Conservation (phyloP, 371 early-diverging fungal genomes). For the Nematocida ironsii region DNA sequence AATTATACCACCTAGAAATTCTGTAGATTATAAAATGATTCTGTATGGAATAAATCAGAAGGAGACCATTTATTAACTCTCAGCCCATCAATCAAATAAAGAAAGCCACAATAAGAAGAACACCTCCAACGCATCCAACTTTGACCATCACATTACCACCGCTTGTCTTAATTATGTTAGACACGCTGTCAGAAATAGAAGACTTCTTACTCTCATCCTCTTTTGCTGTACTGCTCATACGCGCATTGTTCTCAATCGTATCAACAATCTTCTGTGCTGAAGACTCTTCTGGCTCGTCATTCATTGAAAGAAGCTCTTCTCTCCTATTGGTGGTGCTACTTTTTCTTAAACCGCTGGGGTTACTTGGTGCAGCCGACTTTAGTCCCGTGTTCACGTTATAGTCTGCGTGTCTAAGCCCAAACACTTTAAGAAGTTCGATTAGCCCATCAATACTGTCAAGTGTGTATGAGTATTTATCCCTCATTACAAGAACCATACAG, state of each 20-base stretch:
- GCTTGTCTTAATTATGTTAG: not conserved
- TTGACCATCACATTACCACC: not conserved
- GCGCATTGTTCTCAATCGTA: not conserved
- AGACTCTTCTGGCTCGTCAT: not conserved
- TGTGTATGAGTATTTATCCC: constrained; percentile 40
- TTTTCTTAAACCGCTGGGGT: not conserved
- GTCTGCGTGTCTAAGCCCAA: constrained; percentile 13
- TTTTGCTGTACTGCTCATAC: not conserved
- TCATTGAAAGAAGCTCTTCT: constrained; percentile 2
- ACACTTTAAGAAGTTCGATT: not conserved
- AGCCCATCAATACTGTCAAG: not conserved
- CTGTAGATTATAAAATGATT: not conserved
- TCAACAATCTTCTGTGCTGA: constrained; percentile 1
- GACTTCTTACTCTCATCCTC: not conserved
- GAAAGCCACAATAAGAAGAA: constrained; percentile 15
- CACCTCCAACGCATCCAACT: not conserved
- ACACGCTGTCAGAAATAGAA: not conserved
- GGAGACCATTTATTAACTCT: not conserved
- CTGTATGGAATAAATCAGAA: not conserved
- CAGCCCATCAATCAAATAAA: not conserved
- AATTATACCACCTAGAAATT: not conserved
- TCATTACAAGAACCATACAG: constrained; percentile 29
- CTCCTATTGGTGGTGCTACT: not conserved
- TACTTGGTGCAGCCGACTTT: not conserved
- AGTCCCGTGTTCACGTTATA: constrained; percentile 7